Percentiles rank a stretch among this genome's conserved stretches.
Conservation (phyloP, 805 yeast genomes). For the Yarrowia sp. region DNA sequence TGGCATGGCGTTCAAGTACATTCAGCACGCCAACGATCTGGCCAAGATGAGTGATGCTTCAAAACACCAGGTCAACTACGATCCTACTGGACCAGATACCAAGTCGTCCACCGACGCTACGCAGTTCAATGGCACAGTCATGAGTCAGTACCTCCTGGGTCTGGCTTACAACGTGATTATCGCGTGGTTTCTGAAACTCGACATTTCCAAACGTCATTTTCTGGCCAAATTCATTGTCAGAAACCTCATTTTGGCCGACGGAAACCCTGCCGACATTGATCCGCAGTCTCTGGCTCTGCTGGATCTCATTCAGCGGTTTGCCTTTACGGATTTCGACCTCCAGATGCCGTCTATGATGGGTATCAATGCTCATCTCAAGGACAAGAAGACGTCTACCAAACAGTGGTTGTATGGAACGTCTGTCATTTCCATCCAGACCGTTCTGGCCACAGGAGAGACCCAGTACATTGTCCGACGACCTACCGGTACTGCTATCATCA, state of each 20-base stretch:
- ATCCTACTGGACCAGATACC: constrained; percentile 51
- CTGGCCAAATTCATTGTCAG: constrained; percentile 62
- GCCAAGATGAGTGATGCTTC: constrained; percentile 19
- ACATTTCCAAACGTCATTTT: constrained; percentile 53
- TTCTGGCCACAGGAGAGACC: constrained; percentile 51
- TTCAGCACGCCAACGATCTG: constrained; percentile 62
- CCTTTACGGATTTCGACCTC: constrained; percentile 61
- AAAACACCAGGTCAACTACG: constrained; percentile 40
- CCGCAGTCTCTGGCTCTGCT: constrained; percentile 59
- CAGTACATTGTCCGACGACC: constrained; percentile 56
- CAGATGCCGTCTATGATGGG: constrained; percentile 40
- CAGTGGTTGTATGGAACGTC: constrained; percentile 63
- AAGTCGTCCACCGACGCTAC: constrained; percentile 51
- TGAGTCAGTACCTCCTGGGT: constrained; percentile 58
- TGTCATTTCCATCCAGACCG: constrained; percentile 55
- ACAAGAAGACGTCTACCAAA: constrained; percentile 32
- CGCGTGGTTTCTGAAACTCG: constrained; percentile 67
- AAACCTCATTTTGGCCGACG: constrained; percentile 48
- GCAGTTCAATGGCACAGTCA: constrained; percentile 37
- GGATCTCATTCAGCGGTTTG: constrained; percentile 65
- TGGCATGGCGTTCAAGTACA: constrained; percentile 77
- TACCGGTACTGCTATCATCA: constrained; percentile 55
- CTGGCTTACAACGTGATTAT: constrained; percentile 67
- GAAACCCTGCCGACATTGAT: constrained; percentile 37
- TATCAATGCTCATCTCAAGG: constrained; percentile 25